Evolutionary conservation across 257 asterid genomes (phyloP), one percentile per base, ranked within the genome.

Genomic region (Knoxia roxburghii): DNA sequence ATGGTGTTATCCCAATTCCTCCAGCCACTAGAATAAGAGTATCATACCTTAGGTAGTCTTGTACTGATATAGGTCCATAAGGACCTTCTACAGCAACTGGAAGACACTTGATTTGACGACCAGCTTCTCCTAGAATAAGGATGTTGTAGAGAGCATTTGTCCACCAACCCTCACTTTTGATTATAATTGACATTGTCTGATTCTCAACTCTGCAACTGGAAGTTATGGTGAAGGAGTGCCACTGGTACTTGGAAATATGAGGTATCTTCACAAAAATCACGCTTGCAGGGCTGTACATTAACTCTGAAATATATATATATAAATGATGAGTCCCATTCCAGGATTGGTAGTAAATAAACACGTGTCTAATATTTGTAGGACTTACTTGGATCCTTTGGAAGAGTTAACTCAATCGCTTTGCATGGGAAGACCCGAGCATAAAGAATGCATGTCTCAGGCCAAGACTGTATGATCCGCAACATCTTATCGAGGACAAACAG

Each of bases 1-100:
- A 79, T 1, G 96, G 98, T 6, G 96, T 86, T 67, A 91, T 70
- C 65, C 98, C 96, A 35, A 88, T 88, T 63, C 98, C 98, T 72
- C 98, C 96, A 10, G 98, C 93, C 41, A 91, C 85, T 55, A 91
- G 80, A 79, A 86, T 76, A 77, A 91, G 78, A 71, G 72, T 75
- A 23, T 87, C 82, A 24, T 86, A 76, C 80, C 98, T 91, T n/a
- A n/a, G n/a, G n/a, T n/a, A n/a, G n/a, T n/a, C n/a, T n/a, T n/a
- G n/a, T n/a, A n/a, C 51, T 24, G 98, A 78, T 70, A 82, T 71
- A 57, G 96, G 94, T n/a, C 95, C 95, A 29, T 91, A 91, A 43
- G 96, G 98, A 63, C 96, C 95, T 81, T 86, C 98, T 6, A 84
- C 43, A 18, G 86, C 84, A 26, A 87, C 65, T 12, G 84, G 87